Evolutionary conservation across 2,329 filamentous ascomycete genomes (phyloP).

Genomic region (Xylariaceae sp.): DNA sequence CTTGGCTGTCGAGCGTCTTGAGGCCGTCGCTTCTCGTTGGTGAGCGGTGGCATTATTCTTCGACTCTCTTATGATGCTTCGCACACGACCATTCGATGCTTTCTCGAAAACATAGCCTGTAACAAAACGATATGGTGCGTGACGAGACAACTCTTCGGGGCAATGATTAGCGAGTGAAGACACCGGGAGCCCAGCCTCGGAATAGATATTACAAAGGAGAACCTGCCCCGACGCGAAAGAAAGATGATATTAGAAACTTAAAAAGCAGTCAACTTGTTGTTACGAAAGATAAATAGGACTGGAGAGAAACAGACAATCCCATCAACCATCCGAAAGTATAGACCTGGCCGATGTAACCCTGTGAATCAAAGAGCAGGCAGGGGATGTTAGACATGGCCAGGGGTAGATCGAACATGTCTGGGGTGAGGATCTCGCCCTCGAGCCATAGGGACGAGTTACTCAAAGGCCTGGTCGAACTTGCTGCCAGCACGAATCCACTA

Average conservation of each 20-base stretch:
- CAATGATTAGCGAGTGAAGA: conserved; percentile 4
- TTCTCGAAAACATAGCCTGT: conserved; percentile 23
- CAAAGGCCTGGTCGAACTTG: too few species aligned
- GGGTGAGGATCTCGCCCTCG: too few species aligned
- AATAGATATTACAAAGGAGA: conserved; percentile 25
- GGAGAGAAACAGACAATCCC: conserved; percentile 6
- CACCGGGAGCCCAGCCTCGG: conserved; percentile 19
- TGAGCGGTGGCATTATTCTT: conserved; percentile 25
- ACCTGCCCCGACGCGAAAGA: conserved; percentile 24
- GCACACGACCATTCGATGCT: conserved; percentile 19
- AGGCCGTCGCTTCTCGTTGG: conserved; percentile 14
- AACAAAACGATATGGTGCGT: conserved; percentile 3
- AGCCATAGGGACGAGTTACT: too few species aligned
- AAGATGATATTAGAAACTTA: conserved; percentile 10
- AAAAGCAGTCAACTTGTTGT: conserved; percentile 17
- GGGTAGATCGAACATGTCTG: background rate
- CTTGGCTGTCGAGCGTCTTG: conserved; percentile 15
- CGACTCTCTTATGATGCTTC: conserved; percentile 21
- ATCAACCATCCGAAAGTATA: background rate
- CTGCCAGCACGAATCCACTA: too few species aligned
- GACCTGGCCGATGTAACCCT: conserved; percentile 13
- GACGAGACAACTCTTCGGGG: background rate
- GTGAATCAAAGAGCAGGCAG: conserved; percentile 1
- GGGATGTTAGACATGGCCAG: conserved; percentile 4
- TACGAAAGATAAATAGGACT: conserved; percentile 18